Evolutionary conservation across 495 filamentous ascomycete species (phyloP), one percentile per base, ranked within the genome.

Genomic region (Aspergillus asperescens): DNA sequence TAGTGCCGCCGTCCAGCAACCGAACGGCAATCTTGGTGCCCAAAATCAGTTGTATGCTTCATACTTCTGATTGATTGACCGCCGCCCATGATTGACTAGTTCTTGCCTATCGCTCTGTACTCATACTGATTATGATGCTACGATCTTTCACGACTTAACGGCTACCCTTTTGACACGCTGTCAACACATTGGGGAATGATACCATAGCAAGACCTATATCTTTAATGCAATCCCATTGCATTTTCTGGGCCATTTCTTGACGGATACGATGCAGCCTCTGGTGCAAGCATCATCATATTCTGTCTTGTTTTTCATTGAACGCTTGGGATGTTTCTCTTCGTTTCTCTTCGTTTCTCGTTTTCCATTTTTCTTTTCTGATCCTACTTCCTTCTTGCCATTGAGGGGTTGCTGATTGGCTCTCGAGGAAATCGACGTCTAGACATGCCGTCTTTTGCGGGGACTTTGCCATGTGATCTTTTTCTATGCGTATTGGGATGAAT

Each of bases 101-200:
- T 48, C 27, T 24, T 58, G 48, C 53, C 61, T 52, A 55, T 58
- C 60, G 59, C 61, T 57, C 42, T 76, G 73, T 76, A 76, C 66
- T 62, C 69, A 70, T 73, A 73, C 50, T 65, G 62, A 76, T 55
- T 68, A 76, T 54, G 73, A 76, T 66, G 66, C 61, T 52, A 76
- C 65, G 73, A 76, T 66, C 52, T 61, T 42, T 69, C 57, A 74
- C 66, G 71, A 76, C 54, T 73, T 68, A 24, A 75, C 70, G 71
- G 65, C 65, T 63, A 58, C 40, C 52, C 51, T 10, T 32, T 32
- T 60, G 60, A 65, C 59, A 64, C 45, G 53, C 55, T 63, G 67
- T 64, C 67, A 70, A 56, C 58, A 55, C 60, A 57, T 54, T 60
- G 53, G 56, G 66, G 50, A 50, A 47, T 47, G 58, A 59, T 70